Conservation (phyloP, 1,284 basidiomycete species). For the Trichosporon asahii region DNA sequence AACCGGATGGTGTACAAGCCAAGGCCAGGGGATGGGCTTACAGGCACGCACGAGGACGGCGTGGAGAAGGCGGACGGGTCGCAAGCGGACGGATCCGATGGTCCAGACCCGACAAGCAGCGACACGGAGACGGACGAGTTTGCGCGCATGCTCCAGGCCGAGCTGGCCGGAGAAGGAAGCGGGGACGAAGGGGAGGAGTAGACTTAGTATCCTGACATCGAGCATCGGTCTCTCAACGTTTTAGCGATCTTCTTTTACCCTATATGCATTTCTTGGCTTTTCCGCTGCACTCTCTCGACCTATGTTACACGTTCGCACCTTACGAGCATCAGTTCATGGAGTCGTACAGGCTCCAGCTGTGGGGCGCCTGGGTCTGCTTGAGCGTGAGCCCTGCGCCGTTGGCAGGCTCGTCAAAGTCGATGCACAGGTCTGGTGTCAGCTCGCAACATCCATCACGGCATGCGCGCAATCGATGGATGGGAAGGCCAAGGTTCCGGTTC, state of each 20-base stretch:
- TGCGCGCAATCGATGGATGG: neutral
- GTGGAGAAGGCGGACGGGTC: constrained; percentile 13
- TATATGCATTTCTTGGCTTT: constrained; percentile 1
- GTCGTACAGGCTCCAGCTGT: neutral
- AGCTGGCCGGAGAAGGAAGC: neutral
- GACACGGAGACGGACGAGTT: constrained; percentile 38
- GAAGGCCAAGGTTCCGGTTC: neutral
- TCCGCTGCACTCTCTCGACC: no score
- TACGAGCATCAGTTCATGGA: neutral
- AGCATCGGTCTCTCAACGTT: neutral
- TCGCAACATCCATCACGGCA: neutral
- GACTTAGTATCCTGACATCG: neutral
- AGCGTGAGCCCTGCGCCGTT: neutral
- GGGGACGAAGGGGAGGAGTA: no score
- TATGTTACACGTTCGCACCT: no score
- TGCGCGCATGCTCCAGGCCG: constrained; percentile 31
- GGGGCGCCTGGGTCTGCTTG: neutral
- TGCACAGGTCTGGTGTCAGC: neutral
- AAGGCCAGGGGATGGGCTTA: neutral
- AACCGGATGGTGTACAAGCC: constrained; percentile 27
- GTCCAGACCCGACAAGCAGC: neutral
- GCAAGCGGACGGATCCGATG: neutral
- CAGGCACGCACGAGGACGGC: constrained; percentile 26
- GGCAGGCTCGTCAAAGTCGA: neutral
- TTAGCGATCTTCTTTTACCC: neutral